Evolutionary conservation across 73 alveolate species (phyloP).

Genomic region (Breviolum minutum): DNA sequence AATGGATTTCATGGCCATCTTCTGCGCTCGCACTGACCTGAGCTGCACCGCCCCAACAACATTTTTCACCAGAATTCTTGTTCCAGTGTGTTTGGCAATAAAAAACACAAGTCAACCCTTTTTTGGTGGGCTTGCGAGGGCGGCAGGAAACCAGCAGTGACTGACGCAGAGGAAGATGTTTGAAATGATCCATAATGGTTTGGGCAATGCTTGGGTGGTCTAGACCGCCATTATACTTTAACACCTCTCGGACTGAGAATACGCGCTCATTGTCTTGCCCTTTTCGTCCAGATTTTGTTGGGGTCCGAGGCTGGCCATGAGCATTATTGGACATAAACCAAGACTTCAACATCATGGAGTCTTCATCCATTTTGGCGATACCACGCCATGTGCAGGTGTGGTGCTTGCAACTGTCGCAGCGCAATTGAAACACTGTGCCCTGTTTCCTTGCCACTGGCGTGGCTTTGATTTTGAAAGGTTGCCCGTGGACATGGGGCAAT

Average conservation of each 20-base stretch:
- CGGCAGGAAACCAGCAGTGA: background rate
- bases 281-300: background rate
- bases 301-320: background rate
- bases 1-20: background rate
- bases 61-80: background rate
- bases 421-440: background rate
- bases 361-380: background rate
- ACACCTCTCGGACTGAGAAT: background rate
- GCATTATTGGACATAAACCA: background rate
- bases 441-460: background rate
- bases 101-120: background rate
- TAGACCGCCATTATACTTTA: background rate
- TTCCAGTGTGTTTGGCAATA: background rate
- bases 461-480: background rate
- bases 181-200: background rate
- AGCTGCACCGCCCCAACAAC: constrained; percentile 15
- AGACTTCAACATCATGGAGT: background rate
- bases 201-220: background rate
- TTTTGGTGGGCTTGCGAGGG: background rate
- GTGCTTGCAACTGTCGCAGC: constrained; percentile 1
- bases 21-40: background rate
- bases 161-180: background rate
- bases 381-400: constrained; percentile 6
- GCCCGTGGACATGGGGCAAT: background rate
- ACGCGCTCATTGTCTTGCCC: background rate